These are phyloP conservation scores for Mycena alexandri DNA, from an alignment of 768 basidiomycete species.

Conservation along the genomic window DNA sequence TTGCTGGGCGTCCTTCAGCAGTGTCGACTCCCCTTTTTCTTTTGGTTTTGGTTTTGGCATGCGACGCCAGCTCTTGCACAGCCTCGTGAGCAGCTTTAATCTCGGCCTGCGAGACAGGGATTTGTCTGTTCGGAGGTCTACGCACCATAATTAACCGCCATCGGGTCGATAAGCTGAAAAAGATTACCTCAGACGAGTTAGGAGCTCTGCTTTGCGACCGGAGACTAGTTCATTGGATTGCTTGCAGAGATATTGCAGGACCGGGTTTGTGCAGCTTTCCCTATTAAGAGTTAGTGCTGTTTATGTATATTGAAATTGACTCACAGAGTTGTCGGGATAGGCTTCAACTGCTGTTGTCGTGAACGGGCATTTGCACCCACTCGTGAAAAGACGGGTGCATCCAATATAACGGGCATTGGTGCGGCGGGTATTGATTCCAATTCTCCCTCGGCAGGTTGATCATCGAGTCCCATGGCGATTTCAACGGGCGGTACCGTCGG, in stretches of 20 bases:
- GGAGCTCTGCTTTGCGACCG: neutral
- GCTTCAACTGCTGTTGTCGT: neutral
- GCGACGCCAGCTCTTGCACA: neutral
- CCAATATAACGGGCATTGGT: too few species aligned
- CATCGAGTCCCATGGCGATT: too few species aligned
- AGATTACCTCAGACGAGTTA: neutral
- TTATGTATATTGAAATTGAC: too few species aligned
- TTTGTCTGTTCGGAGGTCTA: too few species aligned
- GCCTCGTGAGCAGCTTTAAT: neutral
- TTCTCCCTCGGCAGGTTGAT: neutral
- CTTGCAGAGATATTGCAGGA: neutral
- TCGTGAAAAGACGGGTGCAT: constrained; percentile 9
- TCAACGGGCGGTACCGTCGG: too few species aligned
- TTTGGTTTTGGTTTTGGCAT: neutral
- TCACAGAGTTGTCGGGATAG: constrained; percentile 7
- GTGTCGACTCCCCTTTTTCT: neutral
- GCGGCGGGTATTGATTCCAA: neutral
- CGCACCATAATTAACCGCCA: neutral
- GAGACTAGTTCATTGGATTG: neutral
- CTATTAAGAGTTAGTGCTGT: too few species aligned
- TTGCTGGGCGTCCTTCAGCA: neutral
- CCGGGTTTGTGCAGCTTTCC: neutral
- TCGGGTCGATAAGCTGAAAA: neutral
- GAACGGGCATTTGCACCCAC: neutral
- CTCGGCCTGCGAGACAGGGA: neutral